Base-by-base conservation (phyloP, 129 eudicot genomes). In the Centrapalus pauciflorus region DNA sequence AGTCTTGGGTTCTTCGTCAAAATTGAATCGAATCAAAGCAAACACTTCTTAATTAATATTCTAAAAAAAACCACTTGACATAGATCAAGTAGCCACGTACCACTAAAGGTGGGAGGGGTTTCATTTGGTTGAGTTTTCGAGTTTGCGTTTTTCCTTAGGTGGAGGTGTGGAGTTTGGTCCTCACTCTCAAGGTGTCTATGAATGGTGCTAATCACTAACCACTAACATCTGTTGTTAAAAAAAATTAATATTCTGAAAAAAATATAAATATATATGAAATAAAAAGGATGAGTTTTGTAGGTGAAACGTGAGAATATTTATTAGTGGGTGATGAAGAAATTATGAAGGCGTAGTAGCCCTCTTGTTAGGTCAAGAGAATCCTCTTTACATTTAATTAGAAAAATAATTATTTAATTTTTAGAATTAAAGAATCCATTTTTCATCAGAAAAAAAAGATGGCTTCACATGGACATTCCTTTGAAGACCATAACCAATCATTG, bases 341-440 rank as follows among this genome's bases (percentile, higher is more conserved):
- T 55, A 55, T 69, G 29, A 16, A 69, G 35, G 37, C 55, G 6
- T 55, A 55, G 30, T 6, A 48, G 54, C 65, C 65, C 60, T 24
- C 64, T 38, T 69, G 65, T 55, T 69, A 69, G 74, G 74, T 38
- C 55, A 55, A 25, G 40, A 52, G 40, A 69, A 69, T 69, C 74
- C 41, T 37, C 38, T 55, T 69, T 69, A 35, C 23, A 52, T 67
- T 29, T 17, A 45, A 5, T 13, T 23, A 11, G 48, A 35, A 20
- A 0, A 60, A 34, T 10, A 21, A 5, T 3, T 1, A 13, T 43
- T 13, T 52, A 24, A 12, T 28, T 27, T 17, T n/a, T 32, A 56
- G 9, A 29, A 30, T 17, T 48, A 49, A 65, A 46, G 59, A 41
- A 54, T 17, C 27, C 20, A 27, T 40, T 52, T 25, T 56, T 11